Conservation (phyloP, 331 rosid species). For the Quercus lobata region DNA sequence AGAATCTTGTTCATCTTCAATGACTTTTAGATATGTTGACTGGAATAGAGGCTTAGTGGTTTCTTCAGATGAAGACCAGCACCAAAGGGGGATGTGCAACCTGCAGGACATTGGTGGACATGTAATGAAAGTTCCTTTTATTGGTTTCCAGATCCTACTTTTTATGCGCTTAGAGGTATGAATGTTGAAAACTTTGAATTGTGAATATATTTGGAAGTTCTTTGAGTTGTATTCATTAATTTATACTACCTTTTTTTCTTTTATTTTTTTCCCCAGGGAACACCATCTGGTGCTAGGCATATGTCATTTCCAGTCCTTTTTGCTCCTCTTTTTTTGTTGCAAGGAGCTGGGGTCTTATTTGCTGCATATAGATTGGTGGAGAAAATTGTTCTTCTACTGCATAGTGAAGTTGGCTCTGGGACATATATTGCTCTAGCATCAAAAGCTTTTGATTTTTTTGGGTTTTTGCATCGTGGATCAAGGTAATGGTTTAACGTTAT, state of each 20-base stretch:
- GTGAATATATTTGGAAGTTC: constrained; percentile 5
- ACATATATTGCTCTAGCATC: constrained; percentile 55
- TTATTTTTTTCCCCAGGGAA: constrained; percentile 56
- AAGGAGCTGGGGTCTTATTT: constrained; percentile 83
- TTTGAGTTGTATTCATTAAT: constrained; percentile 12
- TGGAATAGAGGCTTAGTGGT: constrained; percentile 72
- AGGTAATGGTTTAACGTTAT: constrained; percentile 37
- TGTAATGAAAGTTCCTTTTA: constrained; percentile 81
- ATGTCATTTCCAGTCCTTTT: constrained; percentile 49
- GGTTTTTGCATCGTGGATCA: constrained; percentile 79
- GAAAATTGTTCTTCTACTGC: constrained; percentile 57
- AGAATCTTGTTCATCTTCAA: constrained; percentile 60
- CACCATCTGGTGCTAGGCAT: constrained; percentile 47
- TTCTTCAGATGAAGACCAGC: constrained; percentile 60
- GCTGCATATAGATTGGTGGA: constrained; percentile 71
- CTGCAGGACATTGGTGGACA: constrained; percentile 89
- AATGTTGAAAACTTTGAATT: not conserved
- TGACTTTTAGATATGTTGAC: constrained; percentile 56
- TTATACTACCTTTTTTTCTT: constrained; percentile 8
- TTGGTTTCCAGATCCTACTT: constrained; percentile 73
- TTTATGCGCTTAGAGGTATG: constrained; percentile 87
- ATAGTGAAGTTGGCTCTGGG: constrained; percentile 45
- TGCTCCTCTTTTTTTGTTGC: constrained; percentile 77
- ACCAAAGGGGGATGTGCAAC: constrained; percentile 51
- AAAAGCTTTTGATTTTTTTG: constrained; percentile 67